These are phyloP conservation scores for Raphanus sativus DNA, from an alignment of 345 rosid genomes.

Conservation along the genomic window DNA sequence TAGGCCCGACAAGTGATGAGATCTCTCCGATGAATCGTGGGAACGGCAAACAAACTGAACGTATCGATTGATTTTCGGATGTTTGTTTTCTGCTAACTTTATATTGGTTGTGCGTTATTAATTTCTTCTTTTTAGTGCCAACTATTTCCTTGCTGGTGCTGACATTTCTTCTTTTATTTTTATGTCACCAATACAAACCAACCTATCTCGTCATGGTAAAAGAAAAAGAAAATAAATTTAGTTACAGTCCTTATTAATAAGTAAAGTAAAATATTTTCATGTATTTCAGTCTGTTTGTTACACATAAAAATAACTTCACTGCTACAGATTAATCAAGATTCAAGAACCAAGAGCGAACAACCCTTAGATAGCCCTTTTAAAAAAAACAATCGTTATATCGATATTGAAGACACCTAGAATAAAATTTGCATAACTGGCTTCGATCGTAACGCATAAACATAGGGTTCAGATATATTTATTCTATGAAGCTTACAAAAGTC, in stretches of 20 bases:
- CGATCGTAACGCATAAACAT: too few species aligned
- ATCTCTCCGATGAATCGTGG: slow-evolving; percentile 30
- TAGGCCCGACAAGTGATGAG: slow-evolving; percentile 1
- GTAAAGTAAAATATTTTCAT: neutral
- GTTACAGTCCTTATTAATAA: slow-evolving; percentile 15
- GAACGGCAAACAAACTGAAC: slow-evolving; percentile 30
- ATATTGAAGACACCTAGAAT: too few species aligned
- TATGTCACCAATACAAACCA: slow-evolving; percentile 4
- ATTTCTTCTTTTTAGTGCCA: neutral
- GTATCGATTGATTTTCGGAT: slow-evolving; percentile 32
- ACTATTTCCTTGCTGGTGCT: too few species aligned
- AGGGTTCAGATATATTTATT: too few species aligned
- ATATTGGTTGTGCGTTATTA: neutral
- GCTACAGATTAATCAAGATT: slow-evolving; percentile 23
- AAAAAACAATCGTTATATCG: too few species aligned
- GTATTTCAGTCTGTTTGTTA: slow-evolving; percentile 6
- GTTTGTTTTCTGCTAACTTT: slow-evolving; percentile 29
- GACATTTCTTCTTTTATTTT: too few species aligned
- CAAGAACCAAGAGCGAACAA: slow-evolving; percentile 7
- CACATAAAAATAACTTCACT: slow-evolving; percentile 1
- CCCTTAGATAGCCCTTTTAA: neutral
- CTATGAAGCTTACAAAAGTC: neutral
- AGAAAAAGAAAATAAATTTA: neutral
- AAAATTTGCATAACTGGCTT: too few species aligned
- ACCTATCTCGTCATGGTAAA: slow-evolving; percentile 3